Evolutionary conservation across 495 filamentous ascomycete species (phyloP).

Genomic region (Echria macrotheca): DNA sequence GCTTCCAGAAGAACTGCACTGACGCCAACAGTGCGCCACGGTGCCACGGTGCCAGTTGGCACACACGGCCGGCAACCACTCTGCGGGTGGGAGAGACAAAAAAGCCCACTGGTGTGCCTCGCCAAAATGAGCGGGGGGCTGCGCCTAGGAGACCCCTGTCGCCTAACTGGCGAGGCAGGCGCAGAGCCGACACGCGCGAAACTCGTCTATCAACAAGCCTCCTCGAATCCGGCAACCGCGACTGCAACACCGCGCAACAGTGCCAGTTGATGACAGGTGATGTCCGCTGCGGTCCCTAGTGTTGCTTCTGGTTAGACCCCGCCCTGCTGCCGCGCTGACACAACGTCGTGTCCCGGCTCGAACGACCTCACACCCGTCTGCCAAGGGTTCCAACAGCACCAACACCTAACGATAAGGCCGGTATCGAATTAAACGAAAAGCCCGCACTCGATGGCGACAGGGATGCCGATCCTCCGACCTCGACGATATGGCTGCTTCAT

Average conservation of each 20-base stretch:
- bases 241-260: neutral
- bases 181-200: constrained; percentile 15
- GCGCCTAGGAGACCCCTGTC: constrained; percentile 14
- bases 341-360: too few species aligned
- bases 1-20: too few species aligned
- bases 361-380: too few species aligned
- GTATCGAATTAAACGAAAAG: constrained; percentile 22
- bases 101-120: constrained; percentile 19
- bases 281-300: neutral
- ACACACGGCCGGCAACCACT: constrained; percentile 5
- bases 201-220: constrained; percentile 6
- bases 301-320: neutral
- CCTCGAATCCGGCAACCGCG: neutral
- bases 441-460: constrained; percentile 9
- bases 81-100: neutral
- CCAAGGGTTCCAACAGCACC: too few species aligned
- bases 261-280: too few species aligned
- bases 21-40: too few species aligned
- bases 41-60: too few species aligned
- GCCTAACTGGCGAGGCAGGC: constrained; percentile 14
- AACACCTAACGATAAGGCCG: neutral
- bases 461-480: constrained; percentile 20
- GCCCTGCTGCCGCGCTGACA: neutral
- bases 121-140: constrained; percentile 20
- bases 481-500: constrained; percentile 14